Conservation (phyloP, 1,139 yeast species). For the Kazachstania sp. region DNA sequence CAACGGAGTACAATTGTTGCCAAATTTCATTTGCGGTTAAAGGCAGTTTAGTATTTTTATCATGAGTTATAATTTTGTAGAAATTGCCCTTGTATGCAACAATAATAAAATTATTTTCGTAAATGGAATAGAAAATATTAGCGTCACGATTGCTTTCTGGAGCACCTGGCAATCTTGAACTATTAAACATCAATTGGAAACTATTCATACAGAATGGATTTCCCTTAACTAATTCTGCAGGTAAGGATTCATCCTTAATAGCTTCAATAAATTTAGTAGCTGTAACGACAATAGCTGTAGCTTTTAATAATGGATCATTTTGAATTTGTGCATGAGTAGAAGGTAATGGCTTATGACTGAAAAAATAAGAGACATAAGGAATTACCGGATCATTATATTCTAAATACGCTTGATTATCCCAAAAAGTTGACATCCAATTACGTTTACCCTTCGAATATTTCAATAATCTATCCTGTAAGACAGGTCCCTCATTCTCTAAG, state of each 20-base stretch:
- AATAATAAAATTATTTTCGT: conserved; percentile 60
- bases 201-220: conserved; percentile 93
- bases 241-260: conserved; percentile 50
- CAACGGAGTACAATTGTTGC: conserved; percentile 52
- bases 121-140: conserved; percentile 42
- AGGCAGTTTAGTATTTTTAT: conserved; percentile 42
- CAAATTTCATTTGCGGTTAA: conserved; percentile 57
- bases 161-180: conserved; percentile 59
- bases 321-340: conserved; percentile 43
- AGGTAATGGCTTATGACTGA: conserved; percentile 64
- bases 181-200: conserved; percentile 85
- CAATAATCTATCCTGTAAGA: conserved; percentile 57
- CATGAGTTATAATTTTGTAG: conserved; percentile 69
- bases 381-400: conserved; percentile 88
- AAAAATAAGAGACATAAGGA: conserved; percentile 89
- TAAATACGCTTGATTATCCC: conserved; percentile 93
- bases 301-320: conserved; percentile 65
- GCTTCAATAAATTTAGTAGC: conserved; percentile 48
- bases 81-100: conserved; percentile 73
- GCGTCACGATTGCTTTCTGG: conserved; percentile 33
- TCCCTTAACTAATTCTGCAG: conserved; percentile 68
- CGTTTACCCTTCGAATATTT: conserved; percentile 53
- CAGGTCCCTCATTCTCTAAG: conserved; percentile 53
- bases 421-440: conserved; percentile 87
- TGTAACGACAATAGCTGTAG: conserved; percentile 53